Evolutionary conservation across 208 protist genomes (phyloP).

Genomic region (Acanthamoeba divionensis): DNA sequence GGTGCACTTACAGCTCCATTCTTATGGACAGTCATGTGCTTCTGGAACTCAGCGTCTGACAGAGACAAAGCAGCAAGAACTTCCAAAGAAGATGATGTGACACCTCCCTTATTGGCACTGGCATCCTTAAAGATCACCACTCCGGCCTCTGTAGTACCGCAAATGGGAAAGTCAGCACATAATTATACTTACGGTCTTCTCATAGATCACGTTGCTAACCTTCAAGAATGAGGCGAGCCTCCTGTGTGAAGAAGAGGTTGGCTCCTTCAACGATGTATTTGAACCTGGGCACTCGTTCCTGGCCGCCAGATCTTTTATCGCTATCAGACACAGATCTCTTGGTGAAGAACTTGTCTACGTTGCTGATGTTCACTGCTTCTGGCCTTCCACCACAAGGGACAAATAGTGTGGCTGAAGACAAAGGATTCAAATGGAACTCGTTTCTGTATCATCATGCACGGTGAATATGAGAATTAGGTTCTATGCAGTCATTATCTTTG

Average conservation of each 20-base stretch:
- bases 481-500: too few species aligned
- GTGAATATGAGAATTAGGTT: too few species aligned
- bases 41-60: conserved; percentile 85
- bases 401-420: conserved; percentile 89
- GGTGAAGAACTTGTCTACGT: conserved; percentile 83
- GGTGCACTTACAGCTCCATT: not conserved
- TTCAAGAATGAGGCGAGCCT: conserved; percentile 89
- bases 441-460: conserved; percentile 82
- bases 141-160: not conserved
- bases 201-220: conserved; percentile 72
- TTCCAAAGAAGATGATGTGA: conserved; percentile 95
- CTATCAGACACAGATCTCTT: not conserved
- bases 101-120: conserved; percentile 94
- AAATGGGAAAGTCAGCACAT: not conserved
- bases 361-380: conserved; percentile 89
- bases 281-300: conserved; percentile 76
- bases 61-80: conserved; percentile 91
- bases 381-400: conserved; percentile 95
- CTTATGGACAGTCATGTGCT: conserved; percentile 62
- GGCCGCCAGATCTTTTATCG: conserved; percentile 77
- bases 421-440: conserved; percentile 89
- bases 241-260: conserved; percentile 96
- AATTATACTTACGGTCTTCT: not conserved
- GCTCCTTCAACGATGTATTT: conserved; percentile 95
- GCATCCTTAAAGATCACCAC: conserved; percentile 81